phyloP scores from a whole-genome alignment of 2,329 filamentous ascomycete genomes.

The Aphanoascus verrucosus region DNA sequence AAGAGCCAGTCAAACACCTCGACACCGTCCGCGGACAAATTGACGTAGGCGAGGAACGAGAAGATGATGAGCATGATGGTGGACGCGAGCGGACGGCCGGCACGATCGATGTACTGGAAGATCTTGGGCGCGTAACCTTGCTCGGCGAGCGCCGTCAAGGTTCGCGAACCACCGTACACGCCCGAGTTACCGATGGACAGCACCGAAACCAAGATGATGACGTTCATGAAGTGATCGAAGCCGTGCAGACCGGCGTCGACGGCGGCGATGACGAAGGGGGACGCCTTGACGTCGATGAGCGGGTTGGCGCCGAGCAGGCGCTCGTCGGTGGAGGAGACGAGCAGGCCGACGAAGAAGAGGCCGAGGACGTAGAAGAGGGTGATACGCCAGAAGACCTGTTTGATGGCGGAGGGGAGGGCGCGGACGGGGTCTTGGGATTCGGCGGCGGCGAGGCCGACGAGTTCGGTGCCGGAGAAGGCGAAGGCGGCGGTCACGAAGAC shows the following conservation, averaged over 20 bases:
- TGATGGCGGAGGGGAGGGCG: slow-evolving; percentile 39
- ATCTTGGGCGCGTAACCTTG: slow-evolving; percentile 37
- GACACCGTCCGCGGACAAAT: slow-evolving; percentile 35
- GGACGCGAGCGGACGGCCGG: slow-evolving; percentile 36
- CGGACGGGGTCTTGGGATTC: slow-evolving; percentile 44
- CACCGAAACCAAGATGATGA: slow-evolving; percentile 52
- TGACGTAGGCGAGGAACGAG: slow-evolving; percentile 35
- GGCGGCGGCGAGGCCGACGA: slow-evolving; percentile 44
- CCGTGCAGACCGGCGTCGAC: slow-evolving; percentile 49
- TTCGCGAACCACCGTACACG: slow-evolving; percentile 48
- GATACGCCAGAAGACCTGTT: slow-evolving; percentile 44
- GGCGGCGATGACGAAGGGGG: slow-evolving; percentile 58
- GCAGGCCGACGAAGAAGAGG: slow-evolving; percentile 38
- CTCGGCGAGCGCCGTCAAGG: slow-evolving; percentile 44
- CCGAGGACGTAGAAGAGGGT: slow-evolving; percentile 41
- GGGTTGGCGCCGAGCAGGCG: slow-evolving; percentile 32
- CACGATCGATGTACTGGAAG: slow-evolving; percentile 37
- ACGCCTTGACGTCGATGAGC: slow-evolving; percentile 38
- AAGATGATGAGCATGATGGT: slow-evolving; percentile 33
- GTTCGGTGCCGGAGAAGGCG: slow-evolving; percentile 47
- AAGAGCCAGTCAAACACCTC: slow-evolving; percentile 55
- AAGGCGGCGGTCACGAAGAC: slow-evolving; percentile 50
- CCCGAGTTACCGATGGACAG: slow-evolving; percentile 50
- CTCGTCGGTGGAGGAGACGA: slow-evolving; percentile 33
- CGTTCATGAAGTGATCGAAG: slow-evolving; percentile 57